These are phyloP conservation scores for Barnettozyma siamensis DNA, from an alignment of 805 yeast species.

Conservation along the genomic window DNA sequence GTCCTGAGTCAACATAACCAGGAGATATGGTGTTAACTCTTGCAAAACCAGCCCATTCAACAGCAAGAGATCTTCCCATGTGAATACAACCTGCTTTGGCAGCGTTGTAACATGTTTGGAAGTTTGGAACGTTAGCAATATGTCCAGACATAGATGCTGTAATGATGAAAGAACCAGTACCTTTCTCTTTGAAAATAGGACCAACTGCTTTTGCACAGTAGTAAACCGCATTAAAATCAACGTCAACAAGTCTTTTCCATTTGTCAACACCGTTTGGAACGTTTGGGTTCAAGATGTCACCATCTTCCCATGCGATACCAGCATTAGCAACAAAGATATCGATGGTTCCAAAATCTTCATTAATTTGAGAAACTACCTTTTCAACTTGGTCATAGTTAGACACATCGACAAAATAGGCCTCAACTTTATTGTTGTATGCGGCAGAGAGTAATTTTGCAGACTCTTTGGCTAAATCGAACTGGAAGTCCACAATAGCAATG, in stretches of 20 bases:
- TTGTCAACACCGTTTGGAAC: slow-evolving; percentile 32
- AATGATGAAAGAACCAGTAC: slow-evolving; percentile 71
- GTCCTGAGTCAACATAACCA: slow-evolving; percentile 75
- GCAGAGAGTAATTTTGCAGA: slow-evolving; percentile 50
- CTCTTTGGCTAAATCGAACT: slow-evolving; percentile 23
- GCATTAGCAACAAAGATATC: slow-evolving; percentile 89
- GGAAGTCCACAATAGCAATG: slow-evolving; percentile 42
- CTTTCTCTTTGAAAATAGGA: slow-evolving; percentile 63
- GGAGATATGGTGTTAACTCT: slow-evolving; percentile 83
- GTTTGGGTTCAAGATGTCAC: slow-evolving; percentile 44
- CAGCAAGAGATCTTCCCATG: slow-evolving; percentile 69
- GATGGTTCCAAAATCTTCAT: slow-evolving; percentile 62
- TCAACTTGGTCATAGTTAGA: slow-evolving; percentile 27
- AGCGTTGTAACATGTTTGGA: slow-evolving; percentile 82
- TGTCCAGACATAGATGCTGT: slow-evolving; percentile 91
- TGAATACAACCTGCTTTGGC: slow-evolving; percentile 83
- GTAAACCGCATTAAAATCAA: slow-evolving; percentile 77
- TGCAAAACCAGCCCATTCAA: slow-evolving; percentile 83
- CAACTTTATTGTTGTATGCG: slow-evolving; percentile 58
- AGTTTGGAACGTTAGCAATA: slow-evolving; percentile 81
- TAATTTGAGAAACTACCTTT: slow-evolving; percentile 33
- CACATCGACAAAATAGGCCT: slow-evolving; percentile 43
- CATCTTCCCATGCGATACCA: slow-evolving; percentile 78
- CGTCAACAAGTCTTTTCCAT: slow-evolving; percentile 69
- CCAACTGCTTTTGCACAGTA: slow-evolving; percentile 78